Conservation (phyloP, 768 basidiomycete species). For the Pleurotus sapidus region DNA sequence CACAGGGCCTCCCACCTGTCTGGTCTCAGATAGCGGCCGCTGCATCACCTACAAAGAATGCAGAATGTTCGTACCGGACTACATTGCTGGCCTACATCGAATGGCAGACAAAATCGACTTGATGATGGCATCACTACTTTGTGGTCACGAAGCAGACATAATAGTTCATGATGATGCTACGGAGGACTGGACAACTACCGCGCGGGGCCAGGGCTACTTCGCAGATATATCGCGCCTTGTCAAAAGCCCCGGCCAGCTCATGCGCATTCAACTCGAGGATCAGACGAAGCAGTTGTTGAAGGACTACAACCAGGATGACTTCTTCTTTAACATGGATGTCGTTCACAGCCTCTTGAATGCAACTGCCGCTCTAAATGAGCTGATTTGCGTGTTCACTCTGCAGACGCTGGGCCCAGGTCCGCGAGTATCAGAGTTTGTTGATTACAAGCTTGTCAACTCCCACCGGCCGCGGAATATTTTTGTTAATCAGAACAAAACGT, state of each 20-base stretch:
- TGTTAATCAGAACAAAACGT: not conserved
- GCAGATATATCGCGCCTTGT: not conserved
- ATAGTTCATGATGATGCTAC: too few relatives aligned
- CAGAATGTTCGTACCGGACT: too few relatives aligned
- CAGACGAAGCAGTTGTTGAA: too few relatives aligned
- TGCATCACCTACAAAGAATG: too few relatives aligned
- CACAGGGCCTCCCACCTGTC: not conserved
- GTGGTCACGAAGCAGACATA: too few relatives aligned
- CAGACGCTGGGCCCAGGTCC: conserved; percentile 7
- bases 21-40: too few relatives aligned
- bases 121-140: too few relatives aligned
- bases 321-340: not conserved
- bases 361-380: not conserved
- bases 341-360: conserved; percentile 2
- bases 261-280: too few relatives aligned
- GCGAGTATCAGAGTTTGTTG: conserved; percentile 12
- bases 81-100: too few relatives aligned
- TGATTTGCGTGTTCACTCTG: conserved; percentile 6
- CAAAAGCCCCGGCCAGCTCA: not conserved
- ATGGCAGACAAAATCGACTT: too few relatives aligned
- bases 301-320: not conserved
- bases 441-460: conserved; percentile 13
- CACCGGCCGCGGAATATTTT: conserved; percentile 9
- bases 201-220: not conserved
- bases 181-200: conserved; percentile 6